phyloP scores from a whole-genome alignment of 148 eudicot species.

The Rhododendron williamsianum region DNA sequence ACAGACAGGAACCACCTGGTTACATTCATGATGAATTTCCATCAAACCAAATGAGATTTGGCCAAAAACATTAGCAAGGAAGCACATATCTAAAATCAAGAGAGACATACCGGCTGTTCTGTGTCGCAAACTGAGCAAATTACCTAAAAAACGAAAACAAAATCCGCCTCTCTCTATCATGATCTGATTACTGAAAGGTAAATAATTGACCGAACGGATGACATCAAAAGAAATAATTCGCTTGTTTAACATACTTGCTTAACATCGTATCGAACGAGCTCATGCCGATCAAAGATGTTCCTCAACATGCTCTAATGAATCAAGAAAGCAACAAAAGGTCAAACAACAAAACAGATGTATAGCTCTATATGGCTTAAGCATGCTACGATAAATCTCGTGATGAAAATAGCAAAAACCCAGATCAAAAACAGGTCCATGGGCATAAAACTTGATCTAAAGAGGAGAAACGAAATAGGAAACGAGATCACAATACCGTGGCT shows the following conservation, averaged over 20 bases:
- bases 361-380: not conserved
- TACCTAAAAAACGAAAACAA: slow-evolving; percentile 41
- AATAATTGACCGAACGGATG: not conserved
- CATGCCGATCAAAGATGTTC: slow-evolving; percentile 67
- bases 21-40: not conserved
- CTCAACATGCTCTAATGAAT: slow-evolving; percentile 49
- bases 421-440: not conserved
- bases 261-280: slow-evolving; percentile 41
- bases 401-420: not conserved
- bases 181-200: not conserved
- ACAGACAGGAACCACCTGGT: slow-evolving; percentile 66
- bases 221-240: not conserved
- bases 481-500: slow-evolving; percentile 41
- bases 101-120: slow-evolving; percentile 77
- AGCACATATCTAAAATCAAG: slow-evolving; percentile 12
- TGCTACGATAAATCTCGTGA: not conserved
- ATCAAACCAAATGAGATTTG: not conserved
- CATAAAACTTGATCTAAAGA: not conserved
- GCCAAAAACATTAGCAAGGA: not conserved
- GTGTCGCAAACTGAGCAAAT: slow-evolving; percentile 94
- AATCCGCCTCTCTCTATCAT: not conserved
- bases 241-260: slow-evolving; percentile 40
- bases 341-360: slow-evolving; percentile 8
- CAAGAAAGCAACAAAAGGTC: slow-evolving; percentile 9
- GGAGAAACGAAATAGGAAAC: not conserved